Evolutionary conservation across 768 basidiomycete genomes (phyloP), one percentile per base, ranked within the genome.

Genomic region (Tulasnella sp.): DNA sequence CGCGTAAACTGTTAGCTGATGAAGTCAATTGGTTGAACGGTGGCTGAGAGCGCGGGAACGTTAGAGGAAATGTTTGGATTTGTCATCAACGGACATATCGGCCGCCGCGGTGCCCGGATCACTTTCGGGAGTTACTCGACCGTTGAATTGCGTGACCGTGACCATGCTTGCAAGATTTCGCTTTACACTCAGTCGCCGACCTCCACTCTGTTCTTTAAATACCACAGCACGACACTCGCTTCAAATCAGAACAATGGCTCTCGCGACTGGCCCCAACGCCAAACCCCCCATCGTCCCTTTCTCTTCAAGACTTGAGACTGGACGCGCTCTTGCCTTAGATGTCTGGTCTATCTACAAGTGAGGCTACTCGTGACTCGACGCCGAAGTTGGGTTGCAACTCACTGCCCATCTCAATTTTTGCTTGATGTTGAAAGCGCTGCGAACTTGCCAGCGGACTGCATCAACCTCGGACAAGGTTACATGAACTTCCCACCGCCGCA

Each of bases 391-490:
- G 69, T 55, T 40, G 37, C 16, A 37, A 37, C 70, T 39, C 57
- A 76, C 29, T 57, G 11, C 6, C 35, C 48, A 23, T 51, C 42
- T 46, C 51, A 26, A 37, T 61, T 76, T 32, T 35, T 57, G 74
- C 29, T 55, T 18, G 29, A 23, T 74, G 48, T 77, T 67, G 44
- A 26, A 83, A 98, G 95, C 83, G 94, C 89, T 67, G 91, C 88
- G 57, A 97, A 98, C 82, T 88, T 99, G 80, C 97, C 97, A 0
- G 80, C 89, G 13, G 94, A 98, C 83, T 95, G 94, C 80, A 93
- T 99, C 83, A 99, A 99, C 85, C 91, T 99, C 67, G 97, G 97
- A 5, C 97, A 90, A 84, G 92, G 92, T 5, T 96, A 95, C 85
- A 96, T 96, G 95, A 95, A 95, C 86, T 96, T 96, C 83, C 83